These are phyloP conservation scores for Suillus hirtellus DNA, from an alignment of 768 basidiomycete genomes.

Conservation along the genomic window DNA sequence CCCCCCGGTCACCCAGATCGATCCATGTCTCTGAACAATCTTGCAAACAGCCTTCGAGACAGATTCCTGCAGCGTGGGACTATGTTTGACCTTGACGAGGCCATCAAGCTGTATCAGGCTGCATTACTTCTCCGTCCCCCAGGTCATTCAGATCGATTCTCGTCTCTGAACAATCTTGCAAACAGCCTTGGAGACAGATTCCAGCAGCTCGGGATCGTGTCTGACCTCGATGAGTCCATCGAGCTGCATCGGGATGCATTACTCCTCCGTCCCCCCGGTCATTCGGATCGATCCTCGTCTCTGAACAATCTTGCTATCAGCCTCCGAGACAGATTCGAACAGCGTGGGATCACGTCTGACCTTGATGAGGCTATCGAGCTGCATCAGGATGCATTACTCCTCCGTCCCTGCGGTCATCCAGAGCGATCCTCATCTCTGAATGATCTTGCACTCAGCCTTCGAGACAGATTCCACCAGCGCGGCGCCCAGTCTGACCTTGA, in stretches of 20 bases:
- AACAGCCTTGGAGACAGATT: slow-evolving; percentile 12
- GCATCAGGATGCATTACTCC: too few species aligned
- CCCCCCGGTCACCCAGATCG: not conserved
- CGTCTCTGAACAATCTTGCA: slow-evolving; percentile 18
- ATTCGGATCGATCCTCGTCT: not conserved
- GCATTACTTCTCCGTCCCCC: not conserved
- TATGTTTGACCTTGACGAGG: slow-evolving; percentile 19
- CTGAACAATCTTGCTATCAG: not conserved
- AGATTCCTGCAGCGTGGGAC: not conserved
- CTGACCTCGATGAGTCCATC: slow-evolving; percentile 20
- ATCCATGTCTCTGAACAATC: not conserved
- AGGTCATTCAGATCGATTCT: not conserved
- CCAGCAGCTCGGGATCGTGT: not conserved
- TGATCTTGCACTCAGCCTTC: too few species aligned
- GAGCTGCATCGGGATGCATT: not conserved
- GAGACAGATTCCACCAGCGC: not conserved
- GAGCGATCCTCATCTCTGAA: too few species aligned
- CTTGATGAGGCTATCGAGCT: slow-evolving; percentile 7
- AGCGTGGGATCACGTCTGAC: not conserved
- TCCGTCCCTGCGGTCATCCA: too few species aligned
- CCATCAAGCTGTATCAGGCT: slow-evolving; percentile 5
- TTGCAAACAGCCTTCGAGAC: not conserved
- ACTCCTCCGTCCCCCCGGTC: not conserved
- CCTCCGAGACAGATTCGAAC: slow-evolving; percentile 2
- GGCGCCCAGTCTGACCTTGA: not conserved